These are phyloP conservation scores for Wickerhamiella australiensis DNA, from an alignment of 805 yeast species.

Conservation along the genomic window DNA sequence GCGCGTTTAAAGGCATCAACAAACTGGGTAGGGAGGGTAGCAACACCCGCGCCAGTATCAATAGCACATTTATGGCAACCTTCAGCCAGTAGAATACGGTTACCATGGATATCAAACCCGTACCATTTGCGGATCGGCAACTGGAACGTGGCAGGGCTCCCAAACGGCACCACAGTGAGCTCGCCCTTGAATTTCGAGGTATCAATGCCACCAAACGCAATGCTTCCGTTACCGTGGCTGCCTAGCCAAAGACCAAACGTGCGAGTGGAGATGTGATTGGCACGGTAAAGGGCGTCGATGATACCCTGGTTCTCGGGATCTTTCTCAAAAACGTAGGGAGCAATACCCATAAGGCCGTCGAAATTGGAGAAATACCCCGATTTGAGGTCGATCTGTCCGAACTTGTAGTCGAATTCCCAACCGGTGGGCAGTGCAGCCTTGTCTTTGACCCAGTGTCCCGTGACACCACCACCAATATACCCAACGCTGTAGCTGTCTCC, in stretches of 20 bases:
- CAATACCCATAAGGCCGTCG: not conserved
- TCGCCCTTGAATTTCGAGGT: slow-evolving; percentile 31
- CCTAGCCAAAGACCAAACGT: not conserved
- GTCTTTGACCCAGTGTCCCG: not conserved
- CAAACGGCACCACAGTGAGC: slow-evolving; percentile 17
- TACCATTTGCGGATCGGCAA: not conserved
- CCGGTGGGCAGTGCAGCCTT: not conserved
- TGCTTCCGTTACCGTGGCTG: slow-evolving; percentile 24
- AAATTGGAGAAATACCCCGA: not conserved
- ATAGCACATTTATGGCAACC: not conserved
- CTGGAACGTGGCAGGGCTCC: not conserved
- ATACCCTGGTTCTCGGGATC: not conserved
- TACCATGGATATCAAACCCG: not conserved
- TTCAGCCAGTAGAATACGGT: not conserved
- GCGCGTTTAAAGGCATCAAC: not conserved
- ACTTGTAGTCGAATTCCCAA: not conserved
- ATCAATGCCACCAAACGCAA: slow-evolving; percentile 35
- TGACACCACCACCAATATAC: not conserved
- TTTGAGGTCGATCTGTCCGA: not conserved
- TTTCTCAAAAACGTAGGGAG: not conserved
- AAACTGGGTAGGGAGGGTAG: not conserved
- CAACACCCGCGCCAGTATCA: not conserved
- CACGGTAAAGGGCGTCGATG: not conserved
- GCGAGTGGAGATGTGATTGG: not conserved
- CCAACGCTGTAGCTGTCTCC: not conserved